These are phyloP conservation scores for Zygosaccharomyces siamensis DNA, from an alignment of 805 yeast species.

Conservation along the genomic window DNA sequence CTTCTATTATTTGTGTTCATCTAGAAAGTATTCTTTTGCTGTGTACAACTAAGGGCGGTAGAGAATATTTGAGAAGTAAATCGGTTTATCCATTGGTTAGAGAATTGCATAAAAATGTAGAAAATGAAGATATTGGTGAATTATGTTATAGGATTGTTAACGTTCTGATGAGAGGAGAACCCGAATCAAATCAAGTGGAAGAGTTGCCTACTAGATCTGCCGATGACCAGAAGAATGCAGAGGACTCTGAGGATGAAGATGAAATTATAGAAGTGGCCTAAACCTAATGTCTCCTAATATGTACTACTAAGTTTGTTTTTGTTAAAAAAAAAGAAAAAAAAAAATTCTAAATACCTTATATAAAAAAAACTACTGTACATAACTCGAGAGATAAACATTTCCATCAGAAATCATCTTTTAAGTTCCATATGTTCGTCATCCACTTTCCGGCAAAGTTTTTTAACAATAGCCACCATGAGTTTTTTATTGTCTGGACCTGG, in stretches of 20 bases:
- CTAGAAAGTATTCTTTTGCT: constrained; percentile 75
- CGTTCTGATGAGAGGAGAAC: constrained; percentile 88
- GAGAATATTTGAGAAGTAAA: constrained; percentile 75
- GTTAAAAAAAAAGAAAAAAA: too few species aligned
- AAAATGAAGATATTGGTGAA: constrained; percentile 50
- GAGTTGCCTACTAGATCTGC: constrained; percentile 44
- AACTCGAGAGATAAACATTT: not conserved
- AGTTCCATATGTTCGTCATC: constrained; percentile 32
- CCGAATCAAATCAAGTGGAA: constrained; percentile 41
- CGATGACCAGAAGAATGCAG: constrained; percentile 42
- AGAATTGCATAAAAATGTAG: constrained; percentile 66
- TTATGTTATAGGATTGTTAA: constrained; percentile 82
- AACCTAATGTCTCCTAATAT: not conserved
- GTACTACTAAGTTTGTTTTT: too few species aligned
- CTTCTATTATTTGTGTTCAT: constrained; percentile 61
- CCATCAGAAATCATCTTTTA: constrained; percentile 13
- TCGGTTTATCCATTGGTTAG: constrained; percentile 82
- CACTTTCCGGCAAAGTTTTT: constrained; percentile 30
- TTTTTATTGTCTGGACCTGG: constrained; percentile 33
- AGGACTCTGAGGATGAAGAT: constrained; percentile 27
- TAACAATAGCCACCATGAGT: constrained; percentile 30
- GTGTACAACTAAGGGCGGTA: constrained; percentile 65
- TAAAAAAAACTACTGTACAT: constrained; percentile 3
- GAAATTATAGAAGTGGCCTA: constrained; percentile 37
- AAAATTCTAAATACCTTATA: not conserved